Base-by-base conservation (phyloP, 2,329 filamentous ascomycete species). In the Cladophialophora bantiana region DNA sequence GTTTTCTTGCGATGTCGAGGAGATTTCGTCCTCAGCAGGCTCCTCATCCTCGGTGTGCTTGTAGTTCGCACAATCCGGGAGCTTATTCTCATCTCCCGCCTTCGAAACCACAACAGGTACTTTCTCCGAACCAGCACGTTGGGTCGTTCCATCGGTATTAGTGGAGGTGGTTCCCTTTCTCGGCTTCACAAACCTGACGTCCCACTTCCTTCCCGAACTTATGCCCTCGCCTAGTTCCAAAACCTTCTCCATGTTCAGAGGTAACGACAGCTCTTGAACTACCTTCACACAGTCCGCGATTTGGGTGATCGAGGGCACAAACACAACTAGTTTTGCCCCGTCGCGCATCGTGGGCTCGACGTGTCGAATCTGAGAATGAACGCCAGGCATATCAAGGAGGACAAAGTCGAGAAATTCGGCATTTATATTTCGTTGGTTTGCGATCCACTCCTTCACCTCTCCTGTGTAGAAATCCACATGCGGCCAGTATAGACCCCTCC, bases 221-320 rank as follows among this genome's bases (percentile, higher is more conserved):
- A 83, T 76, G 0, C 80, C 81, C 20, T 77, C 75, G 0, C 82
- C 82, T 7, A 83, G 71, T 68, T 83, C 82, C 15, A 83, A 75
- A 4, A 79, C 80, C 67, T 77, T 78, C 55, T 83, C 80, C 66
- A 81, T 75, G 7, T 78, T 69, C 54, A 89, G 81, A 0, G 86
- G 86, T 61, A 92, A 79, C 2, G 77, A 78, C 12, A 85, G 79
- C 34, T 83, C 78, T 65, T 83, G 84, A 36, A 88, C 84, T 45
- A 81, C 76, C 54, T 84, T 78, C 34, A 89, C 80, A 66, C 89
- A 90, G 4, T 88, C 84, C 48, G 84, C 87, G 63, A 94, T 90
- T 76, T 94, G 92, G 9, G 91, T 93, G 66, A 95, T 88, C 72
- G 88, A 92, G 0, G 92, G 92, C 70, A 88, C 88, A 79, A 93